Base-by-base conservation (phyloP, 179 eudicot genomes). In the Camellia oleifera region DNA sequence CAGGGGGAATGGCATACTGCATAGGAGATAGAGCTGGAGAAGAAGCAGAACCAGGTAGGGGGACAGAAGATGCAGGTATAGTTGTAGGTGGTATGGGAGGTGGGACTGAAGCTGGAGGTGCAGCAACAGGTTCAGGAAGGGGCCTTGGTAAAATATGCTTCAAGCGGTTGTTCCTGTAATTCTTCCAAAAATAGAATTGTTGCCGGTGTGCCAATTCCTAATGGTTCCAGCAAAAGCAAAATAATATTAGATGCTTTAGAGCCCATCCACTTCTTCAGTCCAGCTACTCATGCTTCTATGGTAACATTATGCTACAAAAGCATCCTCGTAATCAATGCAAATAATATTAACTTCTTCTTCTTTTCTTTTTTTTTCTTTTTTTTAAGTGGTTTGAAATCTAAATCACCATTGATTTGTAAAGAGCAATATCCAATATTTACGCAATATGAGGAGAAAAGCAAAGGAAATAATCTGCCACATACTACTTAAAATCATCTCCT, bases 171-270 rank as follows among this genome's bases (percentile, higher is more conserved):
- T 92, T 95, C 83, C 98, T 89, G 77, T 95, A 92, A 85, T 88
- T 95, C 90, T 95, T 95, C 98, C 98, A 95, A 81, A 88, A 91
- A 78, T 89, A 95, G 80, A 94, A 95, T 73, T 95, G 98, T 80
- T 95, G 97, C 78, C 97, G 88, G 80, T 95, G 99, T 75, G 97
- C 95, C 91, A 95, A 74, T 87, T 94, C 98, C 99, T 94, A 88
- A 78, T 71, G 87, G 32, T 8, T 76, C 48, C 75, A 79, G 66
- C 65, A 70, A 2, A 83, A 44, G 20, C 14, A 72, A 67, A 77
- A 26, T 9, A 42, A 46, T 48, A 52, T 79, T 77, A 32, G 40
- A 32, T 32, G 40, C 40, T 32, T 32, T 32, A 61, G 73, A 74
- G 20, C 72, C 8, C 74, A 75, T 53, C 11, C 5, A 66, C 20